Conservation (phyloP, 176 grass and related monocot genomes). For the Avena eriantha region DNA sequence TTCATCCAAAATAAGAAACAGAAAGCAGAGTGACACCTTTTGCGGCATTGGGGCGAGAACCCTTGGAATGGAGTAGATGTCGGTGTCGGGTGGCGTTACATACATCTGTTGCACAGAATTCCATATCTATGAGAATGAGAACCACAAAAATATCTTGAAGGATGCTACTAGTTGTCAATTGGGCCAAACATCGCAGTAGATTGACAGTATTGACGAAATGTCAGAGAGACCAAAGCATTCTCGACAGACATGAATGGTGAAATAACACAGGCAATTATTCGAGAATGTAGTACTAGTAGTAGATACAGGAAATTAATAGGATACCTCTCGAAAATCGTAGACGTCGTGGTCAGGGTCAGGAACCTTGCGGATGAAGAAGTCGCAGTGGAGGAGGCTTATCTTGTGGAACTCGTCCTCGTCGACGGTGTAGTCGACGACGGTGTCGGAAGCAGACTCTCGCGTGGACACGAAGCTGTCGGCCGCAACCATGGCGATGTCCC, state of each 20-base stretch:
- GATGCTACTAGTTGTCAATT: background rate
- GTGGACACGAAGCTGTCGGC: conserved; percentile 79
- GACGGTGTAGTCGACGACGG: conserved; percentile 77
- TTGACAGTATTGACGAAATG: conserved; percentile 27
- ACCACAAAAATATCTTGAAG: background rate
- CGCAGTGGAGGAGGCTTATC: conserved; percentile 76
- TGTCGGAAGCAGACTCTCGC: conserved; percentile 71
- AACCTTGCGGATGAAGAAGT: conserved; percentile 84
- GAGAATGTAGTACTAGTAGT: background rate
- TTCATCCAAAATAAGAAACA: conserved; percentile 10
- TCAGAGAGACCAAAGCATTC: background rate
- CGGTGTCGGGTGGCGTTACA: conserved; percentile 79
- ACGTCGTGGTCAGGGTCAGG: conserved; percentile 83
- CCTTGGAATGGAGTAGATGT: conserved; percentile 88
- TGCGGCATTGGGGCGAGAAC: conserved; percentile 80
- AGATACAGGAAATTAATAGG: background rate
- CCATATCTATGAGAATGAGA: conserved; percentile 24
- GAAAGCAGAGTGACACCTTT: conserved; percentile 51
- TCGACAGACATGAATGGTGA: background rate
- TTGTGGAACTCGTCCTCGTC: conserved; percentile 97
- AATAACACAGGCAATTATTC: background rate
- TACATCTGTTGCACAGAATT: conserved; percentile 78
- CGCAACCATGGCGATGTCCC: conserved; percentile 72
- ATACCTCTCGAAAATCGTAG: conserved; percentile 92
- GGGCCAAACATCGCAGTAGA: background rate